Conservation (phyloP, 805 yeast species). For the Cyberlindnera petersonii region DNA sequence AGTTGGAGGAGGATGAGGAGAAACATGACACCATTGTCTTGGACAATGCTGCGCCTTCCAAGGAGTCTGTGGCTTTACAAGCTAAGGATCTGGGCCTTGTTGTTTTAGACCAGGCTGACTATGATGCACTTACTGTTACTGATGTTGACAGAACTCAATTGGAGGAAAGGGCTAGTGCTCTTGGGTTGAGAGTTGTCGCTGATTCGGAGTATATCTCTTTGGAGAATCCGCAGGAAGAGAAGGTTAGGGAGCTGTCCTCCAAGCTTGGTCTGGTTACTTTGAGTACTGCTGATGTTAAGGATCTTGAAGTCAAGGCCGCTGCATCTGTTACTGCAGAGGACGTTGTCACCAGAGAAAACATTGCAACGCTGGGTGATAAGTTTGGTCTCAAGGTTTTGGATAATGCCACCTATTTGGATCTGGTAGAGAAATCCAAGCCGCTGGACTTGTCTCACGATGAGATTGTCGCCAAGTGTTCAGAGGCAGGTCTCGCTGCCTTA, state of each 20-base stretch:
- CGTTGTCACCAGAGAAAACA: constrained; percentile 12
- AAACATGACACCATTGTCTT: constrained; percentile 15
- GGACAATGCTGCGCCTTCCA: neutral
- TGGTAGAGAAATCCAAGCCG: constrained; percentile 13
- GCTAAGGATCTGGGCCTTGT: constrained; percentile 25
- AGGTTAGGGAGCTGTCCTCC: constrained; percentile 17
- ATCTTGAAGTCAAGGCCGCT: constrained; percentile 5
- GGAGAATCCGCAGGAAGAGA: constrained; percentile 15
- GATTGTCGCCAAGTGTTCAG: constrained; percentile 16
- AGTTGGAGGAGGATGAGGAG: constrained; percentile 15
- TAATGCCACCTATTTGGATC: constrained; percentile 16
- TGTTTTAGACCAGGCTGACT: constrained; percentile 26
- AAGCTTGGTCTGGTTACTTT: constrained; percentile 19
- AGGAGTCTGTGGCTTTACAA: constrained; percentile 9
- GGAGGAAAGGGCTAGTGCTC: constrained; percentile 10
- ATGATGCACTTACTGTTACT: constrained; percentile 12
- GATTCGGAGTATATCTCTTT: constrained; percentile 15
- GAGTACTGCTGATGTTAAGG: constrained; percentile 9
- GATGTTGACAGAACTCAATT: constrained; percentile 5
- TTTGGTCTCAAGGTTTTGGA: constrained; percentile 25
- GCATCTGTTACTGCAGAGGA: constrained; percentile 9
- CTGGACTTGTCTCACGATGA: constrained; percentile 9
- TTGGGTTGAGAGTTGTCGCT: constrained; percentile 25
- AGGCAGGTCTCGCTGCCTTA: constrained; percentile 31
- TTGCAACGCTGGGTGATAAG: constrained; percentile 12